Conservation (phyloP, 2,329 filamentous ascomycete genomes). For the Clarireedia monteithiana region DNA sequence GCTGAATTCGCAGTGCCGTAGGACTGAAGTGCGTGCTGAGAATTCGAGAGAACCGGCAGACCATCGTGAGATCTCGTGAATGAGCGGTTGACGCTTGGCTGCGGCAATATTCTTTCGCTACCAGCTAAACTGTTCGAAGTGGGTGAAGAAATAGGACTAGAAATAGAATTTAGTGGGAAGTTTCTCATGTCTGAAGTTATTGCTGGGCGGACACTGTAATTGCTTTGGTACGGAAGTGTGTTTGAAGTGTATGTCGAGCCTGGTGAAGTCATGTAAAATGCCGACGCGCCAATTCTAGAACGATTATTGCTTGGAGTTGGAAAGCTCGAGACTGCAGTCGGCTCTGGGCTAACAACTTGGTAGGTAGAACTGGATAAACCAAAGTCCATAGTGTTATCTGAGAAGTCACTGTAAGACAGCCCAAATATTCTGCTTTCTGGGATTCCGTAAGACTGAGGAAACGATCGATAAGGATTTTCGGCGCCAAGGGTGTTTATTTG, state of each 20-base stretch:
- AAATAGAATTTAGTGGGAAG: not conserved
- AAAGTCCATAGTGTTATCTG: conserved; percentile 3
- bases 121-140: not conserved
- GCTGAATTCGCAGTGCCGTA: not conserved
- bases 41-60: not conserved
- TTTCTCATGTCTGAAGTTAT: conserved; percentile 3
- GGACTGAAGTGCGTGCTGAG: not conserved
- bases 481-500: not conserved
- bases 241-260: not conserved
- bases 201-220: not conserved
- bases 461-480: not conserved
- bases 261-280: not conserved
- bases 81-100: conserved; percentile 2
- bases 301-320: not conserved
- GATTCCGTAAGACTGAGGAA: too few species aligned
- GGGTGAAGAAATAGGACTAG: not conserved
- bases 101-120: not conserved
- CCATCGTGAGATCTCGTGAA: conserved; percentile 3
- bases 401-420: not conserved
- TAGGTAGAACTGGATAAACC: not conserved
- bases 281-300: not conserved
- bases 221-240: not conserved
- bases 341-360: not conserved
- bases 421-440: not conserved
- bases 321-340: conserved; percentile 3